These are phyloP conservation scores for Plasmodium ovale DNA, from an alignment of 169 alveolate species.

Conservation along the genomic window DNA sequence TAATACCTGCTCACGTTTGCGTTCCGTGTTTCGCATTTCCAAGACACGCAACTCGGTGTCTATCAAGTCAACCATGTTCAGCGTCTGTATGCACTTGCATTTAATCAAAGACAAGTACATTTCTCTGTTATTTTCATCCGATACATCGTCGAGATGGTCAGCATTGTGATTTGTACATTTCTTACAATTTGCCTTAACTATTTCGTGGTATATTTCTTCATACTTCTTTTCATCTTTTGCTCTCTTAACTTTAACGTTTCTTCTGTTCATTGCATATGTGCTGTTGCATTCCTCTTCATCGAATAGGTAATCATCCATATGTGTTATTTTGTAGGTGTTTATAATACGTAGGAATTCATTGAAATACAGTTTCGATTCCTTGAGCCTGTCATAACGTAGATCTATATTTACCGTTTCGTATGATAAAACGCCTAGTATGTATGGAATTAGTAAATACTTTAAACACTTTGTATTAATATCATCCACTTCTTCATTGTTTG, in stretches of 20 bases:
- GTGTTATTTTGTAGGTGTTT: conserved; percentile 7
- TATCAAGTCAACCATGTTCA: conserved; percentile 33
- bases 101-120: conserved; percentile 23
- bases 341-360: conserved; percentile 15
- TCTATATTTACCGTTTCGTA: conserved; percentile 45
- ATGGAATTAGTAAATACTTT: conserved; percentile 27
- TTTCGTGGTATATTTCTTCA: conserved; percentile 22
- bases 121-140: conserved; percentile 35
- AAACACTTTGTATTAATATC: conserved; percentile 39
- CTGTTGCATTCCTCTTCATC: conserved; percentile 1
- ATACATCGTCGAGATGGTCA: neutral
- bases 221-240: conserved; percentile 52
- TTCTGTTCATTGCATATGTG: conserved; percentile 22
- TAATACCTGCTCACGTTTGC: no score
- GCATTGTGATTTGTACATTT: neutral
- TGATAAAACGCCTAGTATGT: conserved; percentile 16
- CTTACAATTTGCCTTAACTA: neutral
- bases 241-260: conserved; percentile 43
- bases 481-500: conserved; percentile 51
- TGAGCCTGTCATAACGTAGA: conserved; percentile 29
- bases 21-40: conserved; percentile 38
- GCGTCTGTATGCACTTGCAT: conserved; percentile 37
- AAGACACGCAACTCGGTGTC: conserved; percentile 28
- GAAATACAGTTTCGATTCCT: conserved; percentile 32
- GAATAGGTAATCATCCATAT: conserved; percentile 30